Conservation (phyloP, 2,329 filamentous ascomycete genomes). For the Coniochaeta ligniaria region DNA sequence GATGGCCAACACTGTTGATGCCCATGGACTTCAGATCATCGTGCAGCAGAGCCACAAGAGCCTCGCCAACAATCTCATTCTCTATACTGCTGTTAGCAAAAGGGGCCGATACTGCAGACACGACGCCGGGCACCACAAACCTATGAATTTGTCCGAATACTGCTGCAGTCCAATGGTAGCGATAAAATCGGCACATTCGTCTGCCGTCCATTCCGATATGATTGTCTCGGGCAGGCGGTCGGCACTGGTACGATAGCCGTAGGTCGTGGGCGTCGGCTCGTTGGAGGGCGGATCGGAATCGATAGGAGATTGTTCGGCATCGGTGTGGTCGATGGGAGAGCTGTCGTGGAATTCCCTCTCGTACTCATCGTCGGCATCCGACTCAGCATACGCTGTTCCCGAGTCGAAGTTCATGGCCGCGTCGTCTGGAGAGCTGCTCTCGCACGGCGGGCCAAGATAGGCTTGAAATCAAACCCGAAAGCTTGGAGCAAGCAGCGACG, state of each 20-base stretch:
- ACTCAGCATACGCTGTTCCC: slow-evolving; percentile 68
- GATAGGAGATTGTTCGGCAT: slow-evolving; percentile 63
- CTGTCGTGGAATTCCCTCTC: slow-evolving; percentile 64
- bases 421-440: slow-evolving; percentile 1
- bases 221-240: slow-evolving; percentile 66
- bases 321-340: slow-evolving; percentile 57
- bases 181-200: slow-evolving; percentile 88
- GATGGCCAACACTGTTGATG: slow-evolving; percentile 85
- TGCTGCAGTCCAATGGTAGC: slow-evolving; percentile 71
- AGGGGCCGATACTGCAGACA: background rate
- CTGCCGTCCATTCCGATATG: slow-evolving; percentile 73
- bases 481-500: background rate
- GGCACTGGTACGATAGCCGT: slow-evolving; percentile 57
- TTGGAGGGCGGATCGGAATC: slow-evolving; percentile 63
- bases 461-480: background rate
- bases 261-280: slow-evolving; percentile 76
- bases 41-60: slow-evolving; percentile 79
- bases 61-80: slow-evolving; percentile 90
- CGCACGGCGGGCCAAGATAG: background rate
- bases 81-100: slow-evolving; percentile 42
- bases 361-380: slow-evolving; percentile 77
- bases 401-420: slow-evolving; percentile 18
- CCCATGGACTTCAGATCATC: slow-evolving; percentile 95
- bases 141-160: slow-evolving; percentile 76
- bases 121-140: slow-evolving; percentile 41